Evolutionary conservation across 352 stramenopile genomes (phyloP).

Genomic region (Phytophthora melonis): DNA sequence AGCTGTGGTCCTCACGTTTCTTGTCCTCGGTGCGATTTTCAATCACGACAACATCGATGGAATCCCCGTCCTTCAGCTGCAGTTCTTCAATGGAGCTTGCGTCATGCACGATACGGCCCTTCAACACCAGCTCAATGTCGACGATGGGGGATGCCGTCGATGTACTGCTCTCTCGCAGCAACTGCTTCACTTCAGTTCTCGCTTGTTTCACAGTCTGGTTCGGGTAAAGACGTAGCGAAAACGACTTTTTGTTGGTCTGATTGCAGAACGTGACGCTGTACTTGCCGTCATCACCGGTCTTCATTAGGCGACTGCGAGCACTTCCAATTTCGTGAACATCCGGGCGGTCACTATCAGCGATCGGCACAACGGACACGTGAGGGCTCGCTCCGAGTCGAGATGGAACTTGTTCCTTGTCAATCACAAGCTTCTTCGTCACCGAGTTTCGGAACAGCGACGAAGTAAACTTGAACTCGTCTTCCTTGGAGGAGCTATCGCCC

Average conservation of each 20-base stretch:
- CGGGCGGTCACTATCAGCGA: conserved; percentile 54
- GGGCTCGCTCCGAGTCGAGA: conserved; percentile 26
- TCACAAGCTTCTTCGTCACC: conserved; percentile 67
- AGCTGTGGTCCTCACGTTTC: conserved; percentile 34
- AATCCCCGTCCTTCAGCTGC: conserved; percentile 69
- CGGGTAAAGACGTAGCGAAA: conserved; percentile 63
- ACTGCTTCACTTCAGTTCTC: conserved; percentile 63
- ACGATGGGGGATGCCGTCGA: conserved; percentile 43
- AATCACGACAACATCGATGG: conserved; percentile 76
- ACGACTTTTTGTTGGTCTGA: conserved; percentile 72
- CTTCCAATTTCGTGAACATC: conserved; percentile 40
- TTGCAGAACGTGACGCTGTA: conserved; percentile 73
- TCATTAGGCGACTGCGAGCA: conserved; percentile 43
- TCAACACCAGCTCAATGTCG: conserved; percentile 72
- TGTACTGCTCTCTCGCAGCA: conserved; percentile 57
- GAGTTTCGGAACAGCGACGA: conserved; percentile 70
- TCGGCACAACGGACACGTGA: conserved; percentile 67
- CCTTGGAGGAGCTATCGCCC: conserved; percentile 31
- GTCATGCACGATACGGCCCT: conserved; percentile 68
- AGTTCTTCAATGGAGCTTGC: conserved; percentile 54
- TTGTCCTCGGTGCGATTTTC: conserved; percentile 54
- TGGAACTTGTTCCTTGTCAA: conserved; percentile 57
- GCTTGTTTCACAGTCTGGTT: conserved; percentile 67
- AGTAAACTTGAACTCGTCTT: conserved; percentile 74
- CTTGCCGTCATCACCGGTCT: conserved; percentile 62